Conservation (phyloP, 2,329 filamentous ascomycete genomes). For the Xylariomycetidae sp. region DNA sequence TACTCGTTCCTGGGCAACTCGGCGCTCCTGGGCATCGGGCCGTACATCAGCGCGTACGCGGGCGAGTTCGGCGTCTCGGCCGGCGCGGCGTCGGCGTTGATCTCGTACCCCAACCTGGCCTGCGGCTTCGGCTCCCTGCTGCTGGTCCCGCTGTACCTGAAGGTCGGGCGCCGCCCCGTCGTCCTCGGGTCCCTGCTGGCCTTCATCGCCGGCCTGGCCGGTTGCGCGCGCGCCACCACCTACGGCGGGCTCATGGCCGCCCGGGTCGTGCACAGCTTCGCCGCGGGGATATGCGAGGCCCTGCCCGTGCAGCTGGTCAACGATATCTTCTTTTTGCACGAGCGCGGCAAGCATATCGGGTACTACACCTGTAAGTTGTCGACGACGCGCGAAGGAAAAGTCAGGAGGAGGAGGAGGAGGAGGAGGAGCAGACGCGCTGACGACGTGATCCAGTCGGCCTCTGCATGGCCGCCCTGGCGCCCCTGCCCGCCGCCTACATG, state of each 20-base stretch:
- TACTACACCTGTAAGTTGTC: conserved; percentile 55
- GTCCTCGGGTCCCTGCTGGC: conserved; percentile 35
- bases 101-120: conserved; percentile 55
- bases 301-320: conserved; percentile 40
- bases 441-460: conserved; percentile 36
- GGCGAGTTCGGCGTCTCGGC: conserved; percentile 45
- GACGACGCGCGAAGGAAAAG: no score
- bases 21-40: conserved; percentile 48
- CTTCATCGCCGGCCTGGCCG: conserved; percentile 35
- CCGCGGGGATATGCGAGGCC: conserved; percentile 37
- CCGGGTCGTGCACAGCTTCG: conserved; percentile 33
- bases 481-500: conserved; percentile 56
- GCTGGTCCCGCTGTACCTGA: conserved; percentile 51
- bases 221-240: conserved; percentile 29
- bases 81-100: conserved; percentile 45
- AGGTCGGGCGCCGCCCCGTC: conserved; percentile 36
- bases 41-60: conserved; percentile 51
- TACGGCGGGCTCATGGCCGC: conserved; percentile 33
- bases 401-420: not conserved
- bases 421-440: not conserved
- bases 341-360: conserved; percentile 47
- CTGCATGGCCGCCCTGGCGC: conserved; percentile 49
- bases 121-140: conserved; percentile 53
- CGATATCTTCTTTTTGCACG: conserved; percentile 41
- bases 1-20: conserved; percentile 57